Evolutionary conservation across 1,284 basidiomycete species (phyloP).

Genomic region (Melampsora americana): DNA sequence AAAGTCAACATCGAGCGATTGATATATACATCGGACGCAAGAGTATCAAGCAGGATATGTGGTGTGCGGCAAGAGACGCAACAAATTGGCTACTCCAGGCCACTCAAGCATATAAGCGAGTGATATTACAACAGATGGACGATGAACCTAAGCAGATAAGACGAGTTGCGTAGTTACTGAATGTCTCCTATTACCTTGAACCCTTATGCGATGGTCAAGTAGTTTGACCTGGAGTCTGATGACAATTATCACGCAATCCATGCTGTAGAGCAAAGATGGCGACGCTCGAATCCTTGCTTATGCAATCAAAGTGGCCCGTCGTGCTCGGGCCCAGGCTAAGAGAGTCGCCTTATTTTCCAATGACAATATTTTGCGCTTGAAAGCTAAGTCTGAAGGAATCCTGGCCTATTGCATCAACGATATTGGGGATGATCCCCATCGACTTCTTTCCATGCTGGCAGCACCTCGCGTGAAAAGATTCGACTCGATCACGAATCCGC

Average conservation of each 20-base stretch:
- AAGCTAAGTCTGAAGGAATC: conserved; percentile 26
- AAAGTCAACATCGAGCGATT: conserved; percentile 9
- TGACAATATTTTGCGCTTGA: conserved; percentile 29
- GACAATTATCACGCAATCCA: neutral
- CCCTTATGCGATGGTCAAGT: too few relatives aligned
- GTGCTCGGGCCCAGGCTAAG: neutral
- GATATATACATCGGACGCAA: conserved; percentile 9
- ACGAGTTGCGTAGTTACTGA: too few relatives aligned
- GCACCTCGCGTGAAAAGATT: too few relatives aligned
- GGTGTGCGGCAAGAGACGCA: conserved; percentile 14
- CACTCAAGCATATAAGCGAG: neutral
- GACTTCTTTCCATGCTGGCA: too few relatives aligned
- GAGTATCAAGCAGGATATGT: too few relatives aligned
- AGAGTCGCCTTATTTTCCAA: conserved; percentile 25
- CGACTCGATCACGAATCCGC: too few relatives aligned
- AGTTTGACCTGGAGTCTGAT: too few relatives aligned
- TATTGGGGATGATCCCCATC: too few relatives aligned
- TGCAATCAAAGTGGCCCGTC: neutral
- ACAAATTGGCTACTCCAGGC: conserved; percentile 25
- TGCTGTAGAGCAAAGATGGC: conserved; percentile 5
- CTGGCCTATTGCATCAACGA: neutral
- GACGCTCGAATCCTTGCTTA: conserved; percentile 29
- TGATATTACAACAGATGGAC: neutral
- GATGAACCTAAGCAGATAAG: too few relatives aligned
- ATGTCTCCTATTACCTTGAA: too few relatives aligned